Percentiles rank a stretch among this genome's conserved stretches.
Evolutionary conservation across 306 rosid species (phyloP).

Genomic region (Rosa chinensis): DNA sequence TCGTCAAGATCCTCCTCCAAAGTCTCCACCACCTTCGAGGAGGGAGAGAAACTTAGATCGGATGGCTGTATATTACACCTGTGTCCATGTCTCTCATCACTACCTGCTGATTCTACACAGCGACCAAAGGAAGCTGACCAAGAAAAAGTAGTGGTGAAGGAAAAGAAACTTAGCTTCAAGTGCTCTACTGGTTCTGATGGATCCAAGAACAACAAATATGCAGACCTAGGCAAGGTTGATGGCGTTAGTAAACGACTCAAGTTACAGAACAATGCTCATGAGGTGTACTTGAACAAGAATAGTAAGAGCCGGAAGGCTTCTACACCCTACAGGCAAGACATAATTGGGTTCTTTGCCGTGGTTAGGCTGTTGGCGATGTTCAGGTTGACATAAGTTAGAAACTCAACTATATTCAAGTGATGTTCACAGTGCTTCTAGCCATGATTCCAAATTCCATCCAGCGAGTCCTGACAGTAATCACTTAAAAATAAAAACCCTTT

Average conservation of each 20-base stretch:
- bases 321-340: not conserved
- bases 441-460: too few relatives aligned
- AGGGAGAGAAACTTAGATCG: not conserved
- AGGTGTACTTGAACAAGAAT: not conserved
- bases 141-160: not conserved
- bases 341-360: not conserved
- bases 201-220: not conserved
- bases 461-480: too few relatives aligned
- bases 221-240: not conserved
- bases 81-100: not conserved
- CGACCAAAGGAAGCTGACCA: not conserved
- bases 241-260: not conserved
- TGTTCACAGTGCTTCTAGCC: too few relatives aligned
- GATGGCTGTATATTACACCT: not conserved
- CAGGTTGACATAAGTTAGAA: too few relatives aligned
- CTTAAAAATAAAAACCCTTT: too few relatives aligned
- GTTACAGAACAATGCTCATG: not conserved
- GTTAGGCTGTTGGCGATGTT: not conserved
- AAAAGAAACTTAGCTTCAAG: not conserved
- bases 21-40: not conserved
- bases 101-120: not conserved
- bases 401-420: too few relatives aligned
- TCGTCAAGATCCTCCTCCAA: not conserved
- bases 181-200: not conserved
- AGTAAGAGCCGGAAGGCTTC: not conserved